These are phyloP conservation scores for Coffea eugenioides DNA, from an alignment of 257 asterid genomes.

Conservation along the genomic window DNA sequence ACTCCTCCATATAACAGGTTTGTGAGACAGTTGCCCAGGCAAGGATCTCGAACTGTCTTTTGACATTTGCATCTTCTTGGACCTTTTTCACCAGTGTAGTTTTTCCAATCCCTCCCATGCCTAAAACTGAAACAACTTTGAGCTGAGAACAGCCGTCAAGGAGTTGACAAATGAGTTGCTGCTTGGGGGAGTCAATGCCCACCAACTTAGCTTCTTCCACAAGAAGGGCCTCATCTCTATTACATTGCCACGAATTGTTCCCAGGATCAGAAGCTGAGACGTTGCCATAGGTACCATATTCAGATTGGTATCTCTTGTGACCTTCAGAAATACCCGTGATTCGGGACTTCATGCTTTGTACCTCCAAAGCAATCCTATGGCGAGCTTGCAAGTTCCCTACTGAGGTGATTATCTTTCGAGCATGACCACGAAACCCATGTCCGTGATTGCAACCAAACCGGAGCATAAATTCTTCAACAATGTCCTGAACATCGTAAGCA, in stretches of 20 bases:
- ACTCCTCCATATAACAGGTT: background rate
- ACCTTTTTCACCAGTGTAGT: slow-evolving; percentile 7
- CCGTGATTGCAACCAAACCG: background rate
- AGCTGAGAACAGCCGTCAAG: background rate
- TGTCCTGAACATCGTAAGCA: slow-evolving; percentile 6
- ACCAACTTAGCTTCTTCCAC: slow-evolving; percentile 3
- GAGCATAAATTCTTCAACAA: background rate
- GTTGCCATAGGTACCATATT: background rate
- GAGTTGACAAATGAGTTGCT: slow-evolving; percentile 7
- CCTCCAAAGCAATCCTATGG: background rate
- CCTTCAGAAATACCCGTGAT: slow-evolving; percentile 11
- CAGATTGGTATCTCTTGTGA: background rate
- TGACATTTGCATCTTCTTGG: slow-evolving; percentile 1
- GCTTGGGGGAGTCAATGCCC: slow-evolving; percentile 2
- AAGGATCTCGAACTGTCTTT: background rate
- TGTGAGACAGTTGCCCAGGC: slow-evolving; percentile 8
- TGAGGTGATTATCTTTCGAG: background rate
- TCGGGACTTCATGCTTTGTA: background rate
- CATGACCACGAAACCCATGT: background rate
- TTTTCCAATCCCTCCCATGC: slow-evolving; percentile 8
- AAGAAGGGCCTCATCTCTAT: background rate
- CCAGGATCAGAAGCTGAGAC: background rate
- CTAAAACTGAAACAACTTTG: slow-evolving; percentile 6
- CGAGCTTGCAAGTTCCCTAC: background rate
- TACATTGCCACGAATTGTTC: background rate